These are phyloP conservation scores for Durotheca rogersii DNA, from an alignment of 495 filamentous ascomycete genomes.

Conservation along the genomic window DNA sequence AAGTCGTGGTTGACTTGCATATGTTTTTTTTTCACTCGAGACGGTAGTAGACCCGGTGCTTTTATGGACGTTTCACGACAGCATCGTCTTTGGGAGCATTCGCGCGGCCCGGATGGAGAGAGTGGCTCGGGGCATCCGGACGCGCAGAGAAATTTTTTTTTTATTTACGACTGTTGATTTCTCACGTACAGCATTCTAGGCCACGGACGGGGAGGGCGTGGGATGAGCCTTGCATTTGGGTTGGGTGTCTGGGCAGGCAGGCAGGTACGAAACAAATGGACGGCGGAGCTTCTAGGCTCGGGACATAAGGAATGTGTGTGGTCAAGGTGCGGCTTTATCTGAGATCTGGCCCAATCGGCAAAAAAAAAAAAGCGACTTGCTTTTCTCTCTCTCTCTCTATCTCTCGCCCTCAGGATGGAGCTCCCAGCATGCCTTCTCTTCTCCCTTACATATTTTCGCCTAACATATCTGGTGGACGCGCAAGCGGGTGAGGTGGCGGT, in stretches of 20 bases:
- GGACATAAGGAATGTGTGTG: slow-evolving; percentile 14
- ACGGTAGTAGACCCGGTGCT: slow-evolving; percentile 13
- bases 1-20: too few relatives aligned
- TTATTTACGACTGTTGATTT: slow-evolving; percentile 30
- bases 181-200: slow-evolving; percentile 32
- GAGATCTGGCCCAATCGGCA: slow-evolving; percentile 16
- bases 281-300: slow-evolving; percentile 30
- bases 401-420: not conserved
- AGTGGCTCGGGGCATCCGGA: too few relatives aligned
- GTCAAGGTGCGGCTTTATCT: slow-evolving; percentile 24
- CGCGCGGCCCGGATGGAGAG: slow-evolving; percentile 11
- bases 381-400: slow-evolving; percentile 1
- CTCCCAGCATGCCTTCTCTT: slow-evolving; percentile 18
- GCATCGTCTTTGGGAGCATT: slow-evolving; percentile 26
- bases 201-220: slow-evolving; percentile 16
- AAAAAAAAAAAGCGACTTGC: too few relatives aligned
- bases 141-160: too few relatives aligned
- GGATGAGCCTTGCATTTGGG: slow-evolving; percentile 31
- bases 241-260: slow-evolving; percentile 28
- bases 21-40: slow-evolving; percentile 13
- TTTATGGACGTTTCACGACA: slow-evolving; percentile 19
- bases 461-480: slow-evolving; percentile 11
- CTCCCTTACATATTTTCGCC: slow-evolving; percentile 25
- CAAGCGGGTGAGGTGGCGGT: not conserved
- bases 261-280: slow-evolving; percentile 28